Percentiles rank a stretch among this genome's conserved stretches.
These are phyloP conservation scores for Suillus subaureus DNA, from an alignment of 768 basidiomycete species.

Conservation along the genomic window DNA sequence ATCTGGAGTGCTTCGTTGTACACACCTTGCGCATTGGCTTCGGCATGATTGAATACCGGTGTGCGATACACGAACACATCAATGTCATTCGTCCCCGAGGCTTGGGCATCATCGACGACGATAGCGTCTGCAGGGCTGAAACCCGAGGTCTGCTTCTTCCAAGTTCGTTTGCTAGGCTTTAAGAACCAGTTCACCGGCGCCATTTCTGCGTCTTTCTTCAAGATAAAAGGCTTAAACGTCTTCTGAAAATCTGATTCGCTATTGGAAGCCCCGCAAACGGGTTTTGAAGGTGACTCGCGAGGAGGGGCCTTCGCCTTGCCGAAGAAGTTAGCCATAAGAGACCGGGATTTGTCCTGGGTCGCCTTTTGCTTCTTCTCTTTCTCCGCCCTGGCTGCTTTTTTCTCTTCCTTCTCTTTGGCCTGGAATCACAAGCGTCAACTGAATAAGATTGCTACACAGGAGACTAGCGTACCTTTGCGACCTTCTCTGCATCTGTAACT, in stretches of 20 bases:
- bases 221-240: slow-evolving; percentile 75
- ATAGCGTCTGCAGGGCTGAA: slow-evolving; percentile 50
- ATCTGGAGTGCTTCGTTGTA: slow-evolving; percentile 6
- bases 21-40: slow-evolving; percentile 16
- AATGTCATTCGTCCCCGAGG: slow-evolving; percentile 11
- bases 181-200: slow-evolving; percentile 77
- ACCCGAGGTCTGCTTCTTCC: slow-evolving; percentile 23
- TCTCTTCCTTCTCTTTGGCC: slow-evolving; percentile 72
- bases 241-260: slow-evolving; percentile 67
- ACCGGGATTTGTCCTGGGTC: slow-evolving; percentile 70
- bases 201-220: slow-evolving; percentile 73
- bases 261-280: slow-evolving; percentile 35
- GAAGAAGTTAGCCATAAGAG: slow-evolving; percentile 80
- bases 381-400: slow-evolving; percentile 67
- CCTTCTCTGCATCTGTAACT: slow-evolving; percentile 55
- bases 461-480: slow-evolving; percentile 25
- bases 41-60: slow-evolving; percentile 25
- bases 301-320: slow-evolving; percentile 52
- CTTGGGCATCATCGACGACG: slow-evolving; percentile 57
- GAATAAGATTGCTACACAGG: background rate
- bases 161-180: slow-evolving; percentile 28
- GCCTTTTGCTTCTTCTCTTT: slow-evolving; percentile 74
- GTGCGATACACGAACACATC: slow-evolving; percentile 13
- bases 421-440: slow-evolving; percentile 29
- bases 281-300: slow-evolving; percentile 25